Conservation (phyloP, 257 asterid species). For the Ehretia macrophylla region DNA sequence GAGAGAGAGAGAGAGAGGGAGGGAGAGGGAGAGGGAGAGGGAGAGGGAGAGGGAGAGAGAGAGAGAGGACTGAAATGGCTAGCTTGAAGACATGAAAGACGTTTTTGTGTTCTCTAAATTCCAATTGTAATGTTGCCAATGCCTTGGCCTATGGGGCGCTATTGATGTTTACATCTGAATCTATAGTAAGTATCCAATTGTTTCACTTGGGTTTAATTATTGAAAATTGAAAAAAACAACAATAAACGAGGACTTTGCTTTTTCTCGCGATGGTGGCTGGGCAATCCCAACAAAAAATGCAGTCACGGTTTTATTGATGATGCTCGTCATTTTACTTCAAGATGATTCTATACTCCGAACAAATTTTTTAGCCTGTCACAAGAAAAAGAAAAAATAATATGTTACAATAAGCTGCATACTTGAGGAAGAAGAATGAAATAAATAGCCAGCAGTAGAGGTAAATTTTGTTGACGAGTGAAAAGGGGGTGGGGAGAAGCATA, state of each 20-base stretch:
- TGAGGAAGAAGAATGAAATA: not conserved
- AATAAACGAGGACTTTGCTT: no score
- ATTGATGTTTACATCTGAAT: no score
- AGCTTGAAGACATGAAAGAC: not conserved
- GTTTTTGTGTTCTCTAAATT: not conserved
- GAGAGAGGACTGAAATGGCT: no score
- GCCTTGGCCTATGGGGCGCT: no score
- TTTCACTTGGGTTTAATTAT: no score
- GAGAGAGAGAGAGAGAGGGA: no score
- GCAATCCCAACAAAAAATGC: not conserved
- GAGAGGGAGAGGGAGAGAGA: no score
- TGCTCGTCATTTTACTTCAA: slow-evolving; percentile 21
- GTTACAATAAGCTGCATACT: not conserved
- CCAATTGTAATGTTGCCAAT: no score
- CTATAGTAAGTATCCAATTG: no score
- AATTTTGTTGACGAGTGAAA: not conserved
- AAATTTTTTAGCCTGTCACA: slow-evolving; percentile 66
- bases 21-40: no score
- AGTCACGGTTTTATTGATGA: not conserved
- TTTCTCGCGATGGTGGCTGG: not conserved
- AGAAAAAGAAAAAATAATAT: not conserved
- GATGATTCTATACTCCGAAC: slow-evolving; percentile 60
- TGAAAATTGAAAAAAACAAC: not conserved
- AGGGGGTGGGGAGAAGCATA: no score
- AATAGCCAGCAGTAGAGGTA: not conserved